Conservation (phyloP, 192 early-diverging fungal genomes). For the Chytriomyces hyalinus region DNA sequence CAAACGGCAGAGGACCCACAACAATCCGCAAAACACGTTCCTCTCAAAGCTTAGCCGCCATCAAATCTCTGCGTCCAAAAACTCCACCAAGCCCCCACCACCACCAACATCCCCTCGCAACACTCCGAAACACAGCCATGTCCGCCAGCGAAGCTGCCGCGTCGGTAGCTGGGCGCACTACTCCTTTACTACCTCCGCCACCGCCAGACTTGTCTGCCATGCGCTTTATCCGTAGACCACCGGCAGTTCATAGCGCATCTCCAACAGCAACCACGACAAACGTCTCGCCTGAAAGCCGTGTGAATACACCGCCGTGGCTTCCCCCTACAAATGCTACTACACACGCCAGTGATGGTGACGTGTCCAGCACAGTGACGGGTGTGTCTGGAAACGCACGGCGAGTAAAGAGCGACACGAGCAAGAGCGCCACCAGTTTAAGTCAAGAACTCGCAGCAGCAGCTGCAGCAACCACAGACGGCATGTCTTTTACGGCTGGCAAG, state of each 20-base stretch:
- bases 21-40: background rate
- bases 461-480: too few relatives aligned
- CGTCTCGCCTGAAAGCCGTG: background rate
- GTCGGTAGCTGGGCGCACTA: background rate
- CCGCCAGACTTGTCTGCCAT: conserved; percentile 9
- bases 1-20: too few relatives aligned
- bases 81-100: conserved; percentile 27
- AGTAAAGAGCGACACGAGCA: background rate
- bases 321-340: background rate
- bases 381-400: background rate
- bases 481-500: background rate
- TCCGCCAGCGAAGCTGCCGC: background rate
- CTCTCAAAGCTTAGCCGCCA: conserved; percentile 7
- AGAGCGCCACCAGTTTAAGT: background rate
- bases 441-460: background rate
- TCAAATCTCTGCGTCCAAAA: conserved; percentile 9
- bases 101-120: conserved; percentile 9
- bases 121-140: background rate
- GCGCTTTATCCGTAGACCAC: background rate
- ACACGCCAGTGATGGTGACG: background rate
- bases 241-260: background rate
- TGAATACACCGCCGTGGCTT: background rate
- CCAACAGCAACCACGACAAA: background rate
- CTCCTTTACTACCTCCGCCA: background rate
- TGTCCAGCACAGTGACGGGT: background rate